Evolutionary conservation across 495 filamentous ascomycete genomes (phyloP), one percentile per base, ranked within the genome.

Genomic region (Entonaema liquescens): DNA sequence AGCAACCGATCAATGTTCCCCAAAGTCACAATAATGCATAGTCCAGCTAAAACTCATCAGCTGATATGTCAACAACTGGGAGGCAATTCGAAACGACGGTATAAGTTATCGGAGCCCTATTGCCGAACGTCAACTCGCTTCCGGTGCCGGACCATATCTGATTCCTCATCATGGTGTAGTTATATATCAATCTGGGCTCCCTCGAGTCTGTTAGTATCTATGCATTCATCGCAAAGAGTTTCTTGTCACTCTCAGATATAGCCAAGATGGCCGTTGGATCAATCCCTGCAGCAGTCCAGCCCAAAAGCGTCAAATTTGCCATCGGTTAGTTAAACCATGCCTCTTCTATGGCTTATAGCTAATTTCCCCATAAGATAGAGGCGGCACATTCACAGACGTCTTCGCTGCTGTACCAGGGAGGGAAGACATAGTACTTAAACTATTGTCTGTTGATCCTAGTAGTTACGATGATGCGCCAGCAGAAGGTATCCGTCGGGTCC

Each of bases 391-490:
- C 76, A 90, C 89, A 54, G 90, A 91, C 74, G 89, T 88, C 73
- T 88, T 91, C 42, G 90, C 89, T 44, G 89, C 89, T 29, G 57
- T 65, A 71, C 82, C 85, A 5, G 84, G 84, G 23, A 87, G 83
- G 54, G 78, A 86, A 70, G 88, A 95, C 72, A 85, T 96, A 59
- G 88, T 97, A 57, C 88, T 97, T 74, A 96, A 97, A 79, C 83
- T 97, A 1, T 85, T 97, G 9, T 95, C 92, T 13, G 92, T 95
- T 56, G 93, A 97, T 78, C 93, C 93, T 38, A 83, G 88, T 60
- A 94, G 95, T 78, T 97, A 96, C 73, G 84, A 88, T 60, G 93
- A 97, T 86, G 93, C 93, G 2, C 93, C 93, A 1, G 89, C 93
- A 13, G 93, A 97, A 77, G 95, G 94, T 49, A 97, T 99, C 70